Percentiles rank a stretch among this genome's conserved stretches.
Evolutionary conservation across 1,284 basidiomycete genomes (phyloP).

Genomic region (Tilletia horrida): DNA sequence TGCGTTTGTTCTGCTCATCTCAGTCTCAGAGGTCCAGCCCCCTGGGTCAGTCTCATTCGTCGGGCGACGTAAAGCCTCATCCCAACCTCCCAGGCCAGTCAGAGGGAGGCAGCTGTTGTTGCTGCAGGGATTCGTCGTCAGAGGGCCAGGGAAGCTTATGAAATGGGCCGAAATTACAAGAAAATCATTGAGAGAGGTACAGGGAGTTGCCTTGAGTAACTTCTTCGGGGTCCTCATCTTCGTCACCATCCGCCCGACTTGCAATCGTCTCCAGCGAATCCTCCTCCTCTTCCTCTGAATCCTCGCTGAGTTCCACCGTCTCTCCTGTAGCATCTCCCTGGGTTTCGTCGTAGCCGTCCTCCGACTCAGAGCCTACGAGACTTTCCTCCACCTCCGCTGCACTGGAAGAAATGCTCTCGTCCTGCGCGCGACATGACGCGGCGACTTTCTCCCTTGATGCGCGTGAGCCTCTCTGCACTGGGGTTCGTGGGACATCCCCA

Average conservation of each 20-base stretch:
- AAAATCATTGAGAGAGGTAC: no score
- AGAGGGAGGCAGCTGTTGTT: no score
- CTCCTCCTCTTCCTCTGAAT: conserved; percentile 19
- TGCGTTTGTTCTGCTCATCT: no score
- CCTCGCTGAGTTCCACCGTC: conserved; percentile 10
- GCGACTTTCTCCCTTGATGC: neutral
- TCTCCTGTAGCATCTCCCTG: neutral
- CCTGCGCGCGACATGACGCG: conserved; percentile 21
- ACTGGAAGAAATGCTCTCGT: conserved; percentile 28
- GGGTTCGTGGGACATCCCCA: conserved; percentile 23
- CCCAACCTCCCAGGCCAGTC: no score
- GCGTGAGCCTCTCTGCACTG: conserved; percentile 25
- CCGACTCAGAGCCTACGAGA: neutral
- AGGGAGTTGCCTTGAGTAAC: conserved; percentile 9
- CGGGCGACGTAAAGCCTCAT: no score
- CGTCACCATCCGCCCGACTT: conserved; percentile 20
- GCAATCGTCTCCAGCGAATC: conserved; percentile 20
- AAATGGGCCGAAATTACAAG: no score
- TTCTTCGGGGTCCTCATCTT: conserved; percentile 15
- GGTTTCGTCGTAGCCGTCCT: neutral
- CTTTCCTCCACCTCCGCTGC: conserved; percentile 31
- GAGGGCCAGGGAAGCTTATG: no score
- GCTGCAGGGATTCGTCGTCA: no score
- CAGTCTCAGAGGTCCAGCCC: no score
- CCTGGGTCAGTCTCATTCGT: no score